phyloP scores from a whole-genome alignment of 192 early-diverging fungal species.

The Thoreauomyces humboldtii region DNA sequence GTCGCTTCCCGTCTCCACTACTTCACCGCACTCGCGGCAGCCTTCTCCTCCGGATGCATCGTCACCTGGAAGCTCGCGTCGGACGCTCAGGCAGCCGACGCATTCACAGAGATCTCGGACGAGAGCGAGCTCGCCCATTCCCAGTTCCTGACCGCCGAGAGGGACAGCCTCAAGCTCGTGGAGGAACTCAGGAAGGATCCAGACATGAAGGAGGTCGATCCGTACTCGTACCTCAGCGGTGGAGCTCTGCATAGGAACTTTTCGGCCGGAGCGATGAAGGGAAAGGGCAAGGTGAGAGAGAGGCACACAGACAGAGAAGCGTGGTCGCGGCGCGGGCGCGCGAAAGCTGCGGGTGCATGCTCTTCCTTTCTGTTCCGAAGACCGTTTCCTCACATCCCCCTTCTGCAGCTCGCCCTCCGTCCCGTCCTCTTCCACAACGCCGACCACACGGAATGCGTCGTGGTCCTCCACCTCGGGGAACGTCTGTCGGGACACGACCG shows the following conservation, averaged over 20 bases:
- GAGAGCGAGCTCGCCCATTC: constrained; percentile 14
- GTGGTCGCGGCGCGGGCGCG: too few relatives aligned
- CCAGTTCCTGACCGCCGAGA: constrained; percentile 9
- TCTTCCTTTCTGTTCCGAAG: too few relatives aligned
- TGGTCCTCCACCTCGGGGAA: constrained; percentile 66
- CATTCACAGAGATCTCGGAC: constrained; percentile 1
- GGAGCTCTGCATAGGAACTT: constrained; percentile 32
- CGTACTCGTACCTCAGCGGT: constrained; percentile 23
- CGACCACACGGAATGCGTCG: constrained; percentile 42
- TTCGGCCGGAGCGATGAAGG: constrained; percentile 49
- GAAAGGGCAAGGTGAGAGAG: constrained; percentile 45
- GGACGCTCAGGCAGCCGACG: background rate
- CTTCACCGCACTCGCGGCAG: background rate
- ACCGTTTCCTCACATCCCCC: too few relatives aligned
- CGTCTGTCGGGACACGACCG: constrained; percentile 72
- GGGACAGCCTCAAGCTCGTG: constrained; percentile 12
- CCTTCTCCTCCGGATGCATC: constrained; percentile 4
- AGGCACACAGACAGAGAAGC: too few relatives aligned
- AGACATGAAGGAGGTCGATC: constrained; percentile 20
- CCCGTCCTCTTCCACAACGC: constrained; percentile 56
- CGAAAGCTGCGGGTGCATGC: too few relatives aligned
- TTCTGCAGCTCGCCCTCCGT: constrained; percentile 35
- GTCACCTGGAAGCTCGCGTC: background rate
- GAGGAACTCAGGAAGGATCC: constrained; percentile 9
- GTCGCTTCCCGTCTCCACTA: constrained; percentile 4